phyloP scores from a whole-genome alignment of 2,329 filamentous ascomycete species.

The Macrophomina tecta region DNA sequence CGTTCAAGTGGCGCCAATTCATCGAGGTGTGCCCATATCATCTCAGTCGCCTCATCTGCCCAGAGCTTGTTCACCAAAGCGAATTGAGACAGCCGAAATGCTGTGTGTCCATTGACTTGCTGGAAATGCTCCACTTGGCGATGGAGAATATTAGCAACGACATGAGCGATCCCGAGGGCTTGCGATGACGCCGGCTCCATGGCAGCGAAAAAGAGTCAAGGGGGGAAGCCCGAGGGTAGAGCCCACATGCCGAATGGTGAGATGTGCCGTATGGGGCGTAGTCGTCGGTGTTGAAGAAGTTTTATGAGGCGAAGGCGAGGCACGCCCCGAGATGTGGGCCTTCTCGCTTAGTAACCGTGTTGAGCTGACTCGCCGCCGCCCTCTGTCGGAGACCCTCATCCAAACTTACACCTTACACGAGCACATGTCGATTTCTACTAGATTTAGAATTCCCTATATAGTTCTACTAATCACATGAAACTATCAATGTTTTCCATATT shows the following conservation, averaged over 20 bases:
- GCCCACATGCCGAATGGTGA: conserved; percentile 15
- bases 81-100: not conserved
- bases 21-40: conserved; percentile 2
- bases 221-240: not conserved
- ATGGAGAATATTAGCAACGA: conserved; percentile 18
- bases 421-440: too few relatives aligned
- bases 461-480: too few relatives aligned
- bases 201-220: not conserved
- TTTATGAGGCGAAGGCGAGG: conserved; percentile 1
- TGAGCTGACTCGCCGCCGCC: not conserved
- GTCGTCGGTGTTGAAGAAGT: conserved; percentile 8
- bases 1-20: not conserved
- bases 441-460: too few relatives aligned
- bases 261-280: conserved; percentile 1
- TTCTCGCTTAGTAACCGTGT: not conserved
- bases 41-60: conserved; percentile 17
- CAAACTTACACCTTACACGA: too few relatives aligned
- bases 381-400: too few relatives aligned
- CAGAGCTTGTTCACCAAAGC: conserved; percentile 19
- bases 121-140: not conserved
- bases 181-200: conserved; percentile 19
- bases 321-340: not conserved
- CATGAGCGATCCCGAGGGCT: conserved; percentile 19
- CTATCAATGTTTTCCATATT: too few relatives aligned
- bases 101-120: not conserved